Evolutionary conservation across 176 grass and related monocot genomes (phyloP).

Genomic region (Elymus sibiricus): DNA sequence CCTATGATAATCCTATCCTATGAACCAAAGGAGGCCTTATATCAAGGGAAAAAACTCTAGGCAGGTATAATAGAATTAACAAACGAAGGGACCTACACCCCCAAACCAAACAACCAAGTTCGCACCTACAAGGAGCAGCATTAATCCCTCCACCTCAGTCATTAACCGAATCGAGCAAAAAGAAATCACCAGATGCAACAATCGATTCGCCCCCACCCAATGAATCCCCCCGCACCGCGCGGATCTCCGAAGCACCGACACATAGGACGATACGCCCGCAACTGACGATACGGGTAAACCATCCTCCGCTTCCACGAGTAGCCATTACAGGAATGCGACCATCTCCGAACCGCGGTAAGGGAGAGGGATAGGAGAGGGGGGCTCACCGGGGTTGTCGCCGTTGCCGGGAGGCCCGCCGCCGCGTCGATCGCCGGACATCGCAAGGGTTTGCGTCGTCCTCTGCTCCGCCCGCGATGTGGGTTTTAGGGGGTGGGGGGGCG

Average conservation of each 20-base stretch:
- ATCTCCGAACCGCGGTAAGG: background rate
- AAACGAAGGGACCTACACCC: background rate
- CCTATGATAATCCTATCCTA: no score
- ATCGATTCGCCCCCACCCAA: background rate
- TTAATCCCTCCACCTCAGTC: background rate
- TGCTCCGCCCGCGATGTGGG: background rate
- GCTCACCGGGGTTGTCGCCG: slow-evolving; percentile 34
- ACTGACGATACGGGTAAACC: background rate
- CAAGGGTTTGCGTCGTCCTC: background rate
- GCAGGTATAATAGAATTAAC: background rate
- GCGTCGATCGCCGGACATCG: slow-evolving; percentile 22
- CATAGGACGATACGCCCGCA: background rate
- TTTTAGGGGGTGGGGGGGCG: background rate
- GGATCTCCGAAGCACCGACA: background rate
- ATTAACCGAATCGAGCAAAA: background rate
- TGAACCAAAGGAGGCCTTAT: no score
- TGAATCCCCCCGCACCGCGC: background rate
- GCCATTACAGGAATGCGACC: slow-evolving; percentile 22
- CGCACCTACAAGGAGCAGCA: background rate
- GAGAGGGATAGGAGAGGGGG: background rate
- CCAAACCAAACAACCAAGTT: background rate
- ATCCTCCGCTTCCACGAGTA: background rate
- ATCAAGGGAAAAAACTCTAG: background rate
- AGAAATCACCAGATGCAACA: background rate
- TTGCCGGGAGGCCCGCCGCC: background rate